Evolutionary conservation across 1,139 yeast genomes (phyloP), one percentile per base, ranked within the genome.

Genomic region (Arxiozyma bovina): DNA sequence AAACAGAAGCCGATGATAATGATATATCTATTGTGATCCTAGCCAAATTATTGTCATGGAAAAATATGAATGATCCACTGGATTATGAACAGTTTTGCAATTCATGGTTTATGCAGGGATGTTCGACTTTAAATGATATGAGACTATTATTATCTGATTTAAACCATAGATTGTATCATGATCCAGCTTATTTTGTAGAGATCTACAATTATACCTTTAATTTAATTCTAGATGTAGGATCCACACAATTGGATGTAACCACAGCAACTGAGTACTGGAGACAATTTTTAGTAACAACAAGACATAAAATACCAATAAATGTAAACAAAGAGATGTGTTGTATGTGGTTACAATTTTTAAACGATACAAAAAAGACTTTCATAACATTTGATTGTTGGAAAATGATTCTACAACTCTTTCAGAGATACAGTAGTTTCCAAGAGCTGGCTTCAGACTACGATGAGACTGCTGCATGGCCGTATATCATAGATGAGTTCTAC

Each of bases 401-500:
- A 57, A 90, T 91, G 97, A 74, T 87, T 55, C 77, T 79, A 57
- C 80, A 82, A 57, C 89, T 91, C 65, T 73, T 86, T 52, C 70
- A 72, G 48, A 83, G 81, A 55, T 78, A 79, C 50, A 69, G 74
- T 1, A 60, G 57, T 42, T 45, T 68, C 0, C 87, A 85, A 60
- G 82, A 86, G 0, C 65, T 68, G 1, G 73, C 86, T 20, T 67
- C 70, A 12, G 73, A 70, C 3, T 90, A 89, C 68, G 91, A 86
- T 63, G 94, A 85, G 60, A 76, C 79, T 67, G 90, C 86, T 48
- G 87, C 97, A 0, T 91, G 98, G 98, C 99, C 98, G 7, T 82
- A 88, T 55, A 75, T 87, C 18, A 81, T 91, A 61, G 99, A 91
- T 66, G 91, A 84, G 57, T 93, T 80, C 67, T 85, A 88, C 30